Evolutionary conservation across 106 monocot genomes (phyloP).

Genomic region (Apostasia shenzhenica): DNA sequence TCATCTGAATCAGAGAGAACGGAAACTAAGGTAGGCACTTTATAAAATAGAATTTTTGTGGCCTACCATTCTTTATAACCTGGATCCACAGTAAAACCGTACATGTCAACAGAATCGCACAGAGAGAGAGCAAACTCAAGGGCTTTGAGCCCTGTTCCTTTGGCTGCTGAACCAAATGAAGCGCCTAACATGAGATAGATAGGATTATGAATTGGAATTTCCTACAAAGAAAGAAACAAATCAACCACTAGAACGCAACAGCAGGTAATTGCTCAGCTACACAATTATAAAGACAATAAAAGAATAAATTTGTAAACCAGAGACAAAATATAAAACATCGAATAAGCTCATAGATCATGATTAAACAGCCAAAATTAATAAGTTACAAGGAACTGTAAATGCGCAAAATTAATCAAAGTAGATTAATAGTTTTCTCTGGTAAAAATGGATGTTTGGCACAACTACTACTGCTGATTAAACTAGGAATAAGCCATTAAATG

Average conservation of each 20-base stretch:
- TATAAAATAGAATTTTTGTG: background rate
- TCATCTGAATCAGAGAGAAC: conserved; percentile 1
- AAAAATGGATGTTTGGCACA: no score
- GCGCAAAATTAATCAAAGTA: no score
- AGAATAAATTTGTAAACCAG: no score
- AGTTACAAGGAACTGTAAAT: no score
- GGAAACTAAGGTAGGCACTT: background rate
- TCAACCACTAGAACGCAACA: background rate
- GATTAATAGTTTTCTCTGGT: no score
- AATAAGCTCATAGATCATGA: no score
- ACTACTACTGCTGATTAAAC: no score
- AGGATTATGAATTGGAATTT: conserved; percentile 80
- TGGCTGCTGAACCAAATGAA: conserved; percentile 97
- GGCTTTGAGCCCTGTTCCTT: conserved; percentile 98
- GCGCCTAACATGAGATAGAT: conserved; percentile 95
- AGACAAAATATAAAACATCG: no score
- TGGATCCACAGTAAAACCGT: conserved; percentile 98
- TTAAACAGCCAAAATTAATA: no score
- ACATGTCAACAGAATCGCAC: conserved; percentile 96
- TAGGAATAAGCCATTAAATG: no score
- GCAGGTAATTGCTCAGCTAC: background rate
- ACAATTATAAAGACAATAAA: no score
- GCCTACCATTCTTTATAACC: conserved; percentile 98
- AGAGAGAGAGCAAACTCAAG: conserved; percentile 96
- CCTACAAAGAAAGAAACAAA: conserved; percentile 38